phyloP scores from a whole-genome alignment of 2,329 filamentous ascomycete species.

The Pochonia chlamydosporia region DNA sequence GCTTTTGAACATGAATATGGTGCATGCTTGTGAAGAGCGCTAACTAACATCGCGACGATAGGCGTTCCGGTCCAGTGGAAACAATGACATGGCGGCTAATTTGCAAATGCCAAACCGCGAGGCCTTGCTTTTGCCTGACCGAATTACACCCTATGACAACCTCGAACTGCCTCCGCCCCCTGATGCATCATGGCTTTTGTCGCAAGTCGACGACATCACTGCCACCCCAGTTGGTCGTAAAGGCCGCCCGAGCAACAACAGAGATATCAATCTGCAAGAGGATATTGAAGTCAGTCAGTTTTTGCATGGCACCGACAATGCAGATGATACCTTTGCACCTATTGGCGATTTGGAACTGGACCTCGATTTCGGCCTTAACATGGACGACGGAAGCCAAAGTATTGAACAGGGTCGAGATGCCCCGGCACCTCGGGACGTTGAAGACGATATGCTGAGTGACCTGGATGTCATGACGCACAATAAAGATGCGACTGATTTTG shows the following conservation, averaged over 20 bases:
- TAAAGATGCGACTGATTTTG: constrained; percentile 51
- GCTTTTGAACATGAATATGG: neutral
- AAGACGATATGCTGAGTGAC: constrained; percentile 65
- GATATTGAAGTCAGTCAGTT: constrained; percentile 75
- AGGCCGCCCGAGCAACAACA: constrained; percentile 51
- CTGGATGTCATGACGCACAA: constrained; percentile 51
- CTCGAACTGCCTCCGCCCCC: constrained; percentile 73
- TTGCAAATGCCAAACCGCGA: constrained; percentile 77
- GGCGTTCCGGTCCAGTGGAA: constrained; percentile 91
- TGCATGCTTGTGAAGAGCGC: neutral
- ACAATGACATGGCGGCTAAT: constrained; percentile 88
- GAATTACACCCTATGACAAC: constrained; percentile 86
- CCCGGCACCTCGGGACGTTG: constrained; percentile 58
- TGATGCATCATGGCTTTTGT: constrained; percentile 78
- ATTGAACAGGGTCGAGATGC: constrained; percentile 91
- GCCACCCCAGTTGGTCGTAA: constrained; percentile 49
- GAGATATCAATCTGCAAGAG: constrained; percentile 64
- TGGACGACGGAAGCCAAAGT: constrained; percentile 63
- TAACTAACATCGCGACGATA: constrained; percentile 35
- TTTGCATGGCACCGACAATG: constrained; percentile 58
- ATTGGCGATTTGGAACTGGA: constrained; percentile 63
- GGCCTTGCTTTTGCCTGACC: constrained; percentile 83
- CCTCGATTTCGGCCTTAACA: constrained; percentile 67
- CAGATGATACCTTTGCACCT: constrained; percentile 51
- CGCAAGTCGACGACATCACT: constrained; percentile 61